Evolutionary conservation across 2,329 filamentous ascomycete genomes (phyloP).

Genomic region (Xylaria sp.): DNA sequence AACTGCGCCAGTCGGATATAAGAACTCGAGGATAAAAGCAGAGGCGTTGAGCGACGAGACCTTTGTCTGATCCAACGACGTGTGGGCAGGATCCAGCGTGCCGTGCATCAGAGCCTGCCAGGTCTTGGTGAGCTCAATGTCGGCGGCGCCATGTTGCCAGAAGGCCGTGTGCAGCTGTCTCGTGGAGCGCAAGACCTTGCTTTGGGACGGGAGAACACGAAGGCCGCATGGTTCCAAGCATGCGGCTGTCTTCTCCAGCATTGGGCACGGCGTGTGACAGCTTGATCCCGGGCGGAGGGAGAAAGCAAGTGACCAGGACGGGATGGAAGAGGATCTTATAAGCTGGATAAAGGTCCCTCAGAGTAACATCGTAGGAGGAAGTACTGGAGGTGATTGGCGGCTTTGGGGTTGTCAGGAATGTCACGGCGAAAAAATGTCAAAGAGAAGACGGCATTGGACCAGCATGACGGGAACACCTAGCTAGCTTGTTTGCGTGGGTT

Average conservation of each 20-base stretch:
- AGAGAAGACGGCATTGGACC: neutral
- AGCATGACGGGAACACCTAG: neutral
- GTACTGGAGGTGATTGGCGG: neutral
- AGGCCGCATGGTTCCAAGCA: constrained; percentile 52
- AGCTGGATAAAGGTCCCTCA: neutral
- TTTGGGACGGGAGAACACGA: constrained; percentile 43
- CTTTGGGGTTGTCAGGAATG: neutral
- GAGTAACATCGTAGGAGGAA: neutral
- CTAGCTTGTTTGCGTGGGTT: neutral
- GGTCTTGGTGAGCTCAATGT: constrained; percentile 42
- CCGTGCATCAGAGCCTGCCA: constrained; percentile 38
- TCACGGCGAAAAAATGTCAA: neutral
- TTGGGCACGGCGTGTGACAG: constrained; percentile 31
- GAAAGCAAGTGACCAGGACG: neutral
- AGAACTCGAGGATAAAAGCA: constrained; percentile 49
- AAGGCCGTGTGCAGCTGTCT: constrained; percentile 46
- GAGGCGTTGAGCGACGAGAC: constrained; percentile 39
- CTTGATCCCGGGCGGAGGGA: constrained; percentile 1
- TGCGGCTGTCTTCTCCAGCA: constrained; percentile 55
- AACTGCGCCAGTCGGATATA: constrained; percentile 46
- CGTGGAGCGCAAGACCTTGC: constrained; percentile 35
- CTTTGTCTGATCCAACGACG: constrained; percentile 25
- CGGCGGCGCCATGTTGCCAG: constrained; percentile 50
- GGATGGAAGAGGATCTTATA: neutral
- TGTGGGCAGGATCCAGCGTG: constrained; percentile 24